Evolutionary conservation across 345 rosid genomes (phyloP), one percentile per base, ranked within the genome.

Genomic region (Geranium rotundifolium): DNA sequence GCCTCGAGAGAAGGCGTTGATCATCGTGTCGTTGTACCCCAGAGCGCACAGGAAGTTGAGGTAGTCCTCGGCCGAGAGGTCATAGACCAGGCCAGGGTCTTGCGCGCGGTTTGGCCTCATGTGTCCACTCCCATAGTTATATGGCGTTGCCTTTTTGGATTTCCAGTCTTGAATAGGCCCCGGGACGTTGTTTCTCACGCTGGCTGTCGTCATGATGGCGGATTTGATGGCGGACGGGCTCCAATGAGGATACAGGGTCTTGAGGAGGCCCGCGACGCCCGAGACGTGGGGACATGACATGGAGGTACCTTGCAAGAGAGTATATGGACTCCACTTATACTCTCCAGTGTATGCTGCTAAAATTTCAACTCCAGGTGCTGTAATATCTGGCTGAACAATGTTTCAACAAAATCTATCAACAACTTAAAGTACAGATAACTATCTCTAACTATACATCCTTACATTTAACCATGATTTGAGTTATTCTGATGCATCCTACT

Each of bases 341-440:
- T 34, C 5, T 34, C 8, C 8, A 0, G 64, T 73, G 66, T 15
- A 79, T 3, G 86, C 84, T 2, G 95, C 93, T 71, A 90, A 69
- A 60, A 90, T 65, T 62, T 82, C 66, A 55, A 88, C 86, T 37
- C 97, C 97, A 0, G 92, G 95, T 30, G 97, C 97, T 0, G 93
- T 88, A 29, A 90, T 76, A 65, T 89, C 96, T 34, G 96, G 96
- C 77, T 82, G 71, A 27, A 62, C 57, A 64, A 16, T n/a, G n/a
- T n/a, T n/a, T n/a, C n/a, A n/a, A n/a, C n/a, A n/a, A n/a, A n/a
- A n/a, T n/a, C 27, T n/a, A n/a, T n/a, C n/a, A n/a, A n/a, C n/a
- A n/a, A n/a, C 37, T 31, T 31, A 3, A 2, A 3, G n/a, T n/a
- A n/a, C n/a, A n/a, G n/a, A n/a, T n/a, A n/a, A n/a, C n/a, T n/a